phyloP scores from a whole-genome alignment of 305 asterid genomes.

The Fraxinus ornus region DNA sequence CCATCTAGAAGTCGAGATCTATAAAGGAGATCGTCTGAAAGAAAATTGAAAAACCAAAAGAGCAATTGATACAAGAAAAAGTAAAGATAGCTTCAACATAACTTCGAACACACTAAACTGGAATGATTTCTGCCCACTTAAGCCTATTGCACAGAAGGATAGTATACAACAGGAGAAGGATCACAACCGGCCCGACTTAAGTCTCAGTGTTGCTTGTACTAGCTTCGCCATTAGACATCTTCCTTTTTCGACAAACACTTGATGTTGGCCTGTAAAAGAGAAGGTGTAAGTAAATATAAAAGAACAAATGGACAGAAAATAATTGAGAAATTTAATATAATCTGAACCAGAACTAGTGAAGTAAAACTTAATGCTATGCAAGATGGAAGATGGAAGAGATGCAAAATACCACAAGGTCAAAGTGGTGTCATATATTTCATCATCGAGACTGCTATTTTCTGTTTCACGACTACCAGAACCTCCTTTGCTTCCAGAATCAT shows the following conservation, averaged over 20 bases:
- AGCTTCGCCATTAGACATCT: conserved; percentile 42
- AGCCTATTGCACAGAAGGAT: background rate
- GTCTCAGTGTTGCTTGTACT: conserved; percentile 35
- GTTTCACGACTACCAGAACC: conserved; percentile 27
- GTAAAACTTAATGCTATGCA: background rate
- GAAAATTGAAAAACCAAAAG: background rate
- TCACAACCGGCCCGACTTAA: conserved; percentile 11
- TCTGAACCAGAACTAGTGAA: background rate
- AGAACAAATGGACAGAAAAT: background rate
- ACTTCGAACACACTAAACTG: background rate
- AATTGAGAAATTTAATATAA: background rate
- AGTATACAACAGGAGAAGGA: background rate
- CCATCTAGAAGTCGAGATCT: background rate
- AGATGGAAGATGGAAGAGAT: background rate
- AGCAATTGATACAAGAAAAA: background rate
- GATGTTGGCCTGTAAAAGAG: conserved; percentile 20
- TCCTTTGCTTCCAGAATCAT: background rate
- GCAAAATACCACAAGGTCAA: conserved; percentile 55
- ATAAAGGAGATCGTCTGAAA: background rate
- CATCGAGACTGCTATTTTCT: background rate
- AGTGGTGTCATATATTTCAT: conserved; percentile 46
- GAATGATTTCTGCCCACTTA: background rate
- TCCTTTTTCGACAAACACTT: conserved; percentile 37
- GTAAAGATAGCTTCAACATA: background rate
- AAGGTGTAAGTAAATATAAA: conserved; percentile 33